Base-by-base conservation (phyloP, 2,329 filamentous ascomycete species). In the Cytospora mali region DNA sequence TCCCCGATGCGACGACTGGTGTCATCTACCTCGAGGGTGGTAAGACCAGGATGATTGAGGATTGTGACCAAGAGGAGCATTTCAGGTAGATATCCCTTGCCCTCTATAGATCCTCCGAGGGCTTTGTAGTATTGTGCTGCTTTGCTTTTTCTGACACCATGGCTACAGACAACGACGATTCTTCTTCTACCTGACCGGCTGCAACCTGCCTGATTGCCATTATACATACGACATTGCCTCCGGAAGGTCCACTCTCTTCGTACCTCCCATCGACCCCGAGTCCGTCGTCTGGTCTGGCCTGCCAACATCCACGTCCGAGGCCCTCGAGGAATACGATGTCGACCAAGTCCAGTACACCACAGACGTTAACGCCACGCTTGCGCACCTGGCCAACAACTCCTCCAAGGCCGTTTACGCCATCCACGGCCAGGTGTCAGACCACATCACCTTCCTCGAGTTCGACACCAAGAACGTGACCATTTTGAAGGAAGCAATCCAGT, bases 101-200 rank as follows among this genome's bases (percentile, higher is more conserved):
- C 21, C 18, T 29, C 25, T 14, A 16, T 13, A 33, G 18, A 39
- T 6, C 11, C 54, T 25, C 35, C 35, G 57, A 46, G 14, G 60
- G 35, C 25, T 58, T 62, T 21, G 25, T 16, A 35, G 28, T 27
- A 14, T 11, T 51, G 28, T n/a, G 62, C 65, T 55, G 39, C 60
- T 62, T 65, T 55, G 33, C 62, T 68, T 23, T n/a, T n/a, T n/a
- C n/a, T n/a, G n/a, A 65, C 62, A 54, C 29, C 42, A 21, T 48
- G 29, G 31, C 18, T 25, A 31, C 68, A 93, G 92, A 68, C 93
- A 97, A 77, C 91, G 93, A 66, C 89, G 95, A 61, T 91, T 88
- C 75, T 99, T 99, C 80, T 97, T 91, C 84, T 99, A 99, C 77
- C 82, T 98, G 51, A 94, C 92, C 27, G 95, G 95, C 69, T 96